Evolutionary conservation across 1,139 yeast species (phyloP).

Genomic region (Scheffersomyces titani): DNA sequence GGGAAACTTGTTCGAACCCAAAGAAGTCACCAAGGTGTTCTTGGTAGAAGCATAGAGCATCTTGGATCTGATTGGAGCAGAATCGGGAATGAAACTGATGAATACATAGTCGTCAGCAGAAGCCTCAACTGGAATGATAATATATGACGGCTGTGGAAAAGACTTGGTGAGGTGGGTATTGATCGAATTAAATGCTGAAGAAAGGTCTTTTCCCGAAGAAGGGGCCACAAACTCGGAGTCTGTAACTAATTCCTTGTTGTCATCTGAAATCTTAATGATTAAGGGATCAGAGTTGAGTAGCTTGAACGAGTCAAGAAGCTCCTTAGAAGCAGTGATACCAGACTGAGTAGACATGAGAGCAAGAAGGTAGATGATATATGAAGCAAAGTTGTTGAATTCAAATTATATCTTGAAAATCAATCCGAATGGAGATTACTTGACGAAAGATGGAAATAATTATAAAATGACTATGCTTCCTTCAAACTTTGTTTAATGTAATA

Average conservation of each 20-base stretch:
- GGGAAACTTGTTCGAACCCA: constrained; percentile 66
- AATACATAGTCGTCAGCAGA: constrained; percentile 47
- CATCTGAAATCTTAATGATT: constrained; percentile 44
- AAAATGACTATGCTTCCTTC: not conserved
- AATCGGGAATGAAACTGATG: constrained; percentile 84
- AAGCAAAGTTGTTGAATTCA: not conserved
- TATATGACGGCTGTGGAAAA: constrained; percentile 60
- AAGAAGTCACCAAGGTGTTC: constrained; percentile 67
- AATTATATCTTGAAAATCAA: not conserved
- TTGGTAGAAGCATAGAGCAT: constrained; percentile 95
- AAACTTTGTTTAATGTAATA: not conserved
- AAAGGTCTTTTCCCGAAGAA: constrained; percentile 21
- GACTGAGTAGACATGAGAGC: constrained; percentile 66
- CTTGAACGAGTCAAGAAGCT: constrained; percentile 37
- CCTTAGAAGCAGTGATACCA: constrained; percentile 58
- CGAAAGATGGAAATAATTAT: not conserved
- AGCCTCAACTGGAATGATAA: constrained; percentile 47
- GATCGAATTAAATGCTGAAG: constrained; percentile 38
- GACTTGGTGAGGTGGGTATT: constrained; percentile 27
- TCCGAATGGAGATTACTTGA: too few species aligned
- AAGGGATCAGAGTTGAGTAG: constrained; percentile 25
- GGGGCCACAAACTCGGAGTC: constrained; percentile 15
- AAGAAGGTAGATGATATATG: not conserved
- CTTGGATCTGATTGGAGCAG: constrained; percentile 77
- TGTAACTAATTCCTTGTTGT: constrained; percentile 47